Evolutionary conservation across 169 alveolate genomes (phyloP), one percentile per base, ranked within the genome.

Genomic region (Plasmodium cynomolgi): DNA sequence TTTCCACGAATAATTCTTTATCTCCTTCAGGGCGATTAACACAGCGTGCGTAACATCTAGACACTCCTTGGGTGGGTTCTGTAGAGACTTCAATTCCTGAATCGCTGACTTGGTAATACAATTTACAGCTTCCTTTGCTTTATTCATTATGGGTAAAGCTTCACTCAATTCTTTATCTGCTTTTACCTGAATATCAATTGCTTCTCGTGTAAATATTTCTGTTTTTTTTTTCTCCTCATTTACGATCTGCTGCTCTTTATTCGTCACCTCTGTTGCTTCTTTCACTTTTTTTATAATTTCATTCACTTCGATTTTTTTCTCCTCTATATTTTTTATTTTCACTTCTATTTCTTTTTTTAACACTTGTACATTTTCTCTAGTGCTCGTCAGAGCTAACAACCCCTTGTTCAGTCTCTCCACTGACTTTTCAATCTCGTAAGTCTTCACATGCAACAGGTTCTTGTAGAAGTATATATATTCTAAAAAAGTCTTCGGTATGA

Each of bases 401-500:
- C 94, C 95, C 73, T 85, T 92, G 54, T 92, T 84, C 31, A 92
- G 80, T 96, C 90, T 81, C 54, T 88, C 91, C 17, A 94, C 95
- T 26, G 94, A 84, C 37, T 95, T 96, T 33, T 95, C 93, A 93
- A 98, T 97, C 75, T 96, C 97, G n/a, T 96, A 96, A 68, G 97
- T 94, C 96, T 98, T 98, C 85, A 97, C 97, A 7, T 95, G 93
- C 29, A 98, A 96, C 88, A 98, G 96, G 93, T 96, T 96, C 93
- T 97, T 98, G 96, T 98, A 99, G 97, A 98, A 99, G 29, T 97
- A 98, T 73, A 98, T 98, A 84, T 98, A 96, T 96, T 98, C 99
- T 85, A 99, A 94, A 96, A 98, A 98, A 6, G 99, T 97, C 94
- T 98, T 99, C 11, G 99, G 99, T 4, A 99, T 99, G n/a, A 99